These are phyloP conservation scores for Agroathelia rolfsii DNA, from an alignment of 1,284 basidiomycete species.

Conservation along the genomic window DNA sequence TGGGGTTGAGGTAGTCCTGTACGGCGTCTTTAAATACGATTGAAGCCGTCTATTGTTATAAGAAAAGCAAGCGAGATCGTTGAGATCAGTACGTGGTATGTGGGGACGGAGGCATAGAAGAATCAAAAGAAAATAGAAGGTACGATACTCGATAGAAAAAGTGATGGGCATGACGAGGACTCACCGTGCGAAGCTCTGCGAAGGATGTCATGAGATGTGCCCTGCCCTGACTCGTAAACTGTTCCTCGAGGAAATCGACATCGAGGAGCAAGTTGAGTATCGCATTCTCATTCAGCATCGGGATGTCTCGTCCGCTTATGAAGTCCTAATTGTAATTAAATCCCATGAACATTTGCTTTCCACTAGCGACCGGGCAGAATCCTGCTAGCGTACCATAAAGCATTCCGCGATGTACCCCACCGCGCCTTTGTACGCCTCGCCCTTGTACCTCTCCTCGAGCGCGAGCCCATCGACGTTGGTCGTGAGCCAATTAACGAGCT, in stretches of 20 bases:
- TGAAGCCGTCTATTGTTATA: constrained; percentile 54
- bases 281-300: constrained; percentile 81
- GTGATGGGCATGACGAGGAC: constrained; percentile 18
- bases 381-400: constrained; percentile 54
- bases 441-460: constrained; percentile 78
- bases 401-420: constrained; percentile 79
- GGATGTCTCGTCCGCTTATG: constrained; percentile 67
- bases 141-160: constrained; percentile 5
- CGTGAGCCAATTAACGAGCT: constrained; percentile 92
- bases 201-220: constrained; percentile 69
- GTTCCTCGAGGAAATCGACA: constrained; percentile 76
- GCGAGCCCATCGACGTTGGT: constrained; percentile 92
- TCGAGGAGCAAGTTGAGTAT: constrained; percentile 77
- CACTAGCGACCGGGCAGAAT: neutral
- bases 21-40: constrained; percentile 70
- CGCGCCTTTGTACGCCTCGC: constrained; percentile 81
- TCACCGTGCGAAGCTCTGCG: constrained; percentile 70
- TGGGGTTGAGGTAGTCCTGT: constrained; percentile 71
- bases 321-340: constrained; percentile 68
- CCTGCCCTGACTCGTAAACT: constrained; percentile 67
- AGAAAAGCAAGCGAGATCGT: constrained; percentile 5
- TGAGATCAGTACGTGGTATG: constrained; percentile 16
- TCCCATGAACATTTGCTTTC: constrained; percentile 7
- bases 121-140: constrained; percentile 7
- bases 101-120: constrained; percentile 8